Evolutionary conservation across 768 basidiomycete species (phyloP).

Genomic region (Pisolithus orientalis): DNA sequence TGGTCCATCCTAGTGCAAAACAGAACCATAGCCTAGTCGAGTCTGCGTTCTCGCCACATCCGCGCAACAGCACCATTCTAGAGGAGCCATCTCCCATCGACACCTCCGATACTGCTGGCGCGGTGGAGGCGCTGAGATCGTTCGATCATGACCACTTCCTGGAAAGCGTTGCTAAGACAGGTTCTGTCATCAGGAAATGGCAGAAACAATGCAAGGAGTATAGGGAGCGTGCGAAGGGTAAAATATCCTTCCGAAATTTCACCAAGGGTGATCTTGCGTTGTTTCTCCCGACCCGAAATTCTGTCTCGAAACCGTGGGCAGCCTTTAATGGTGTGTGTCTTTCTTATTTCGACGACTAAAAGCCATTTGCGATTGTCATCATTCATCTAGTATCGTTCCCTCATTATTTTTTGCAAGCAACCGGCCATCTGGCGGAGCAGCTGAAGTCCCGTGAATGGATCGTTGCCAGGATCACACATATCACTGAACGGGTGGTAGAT

Average conservation of each 20-base stretch:
- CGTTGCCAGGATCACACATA: conserved; percentile 85
- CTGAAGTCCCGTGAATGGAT: conserved; percentile 92
- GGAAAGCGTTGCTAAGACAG: conserved; percentile 74
- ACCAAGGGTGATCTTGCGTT: conserved; percentile 91
- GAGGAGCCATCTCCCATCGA: conserved; percentile 72
- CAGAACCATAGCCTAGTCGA: conserved; percentile 37
- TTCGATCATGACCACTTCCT: conserved; percentile 85
- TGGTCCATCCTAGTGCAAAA: conserved; percentile 45
- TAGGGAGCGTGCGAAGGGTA: conserved; percentile 90
- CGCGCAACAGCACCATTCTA: conserved; percentile 45
- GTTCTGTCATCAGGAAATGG: conserved; percentile 91
- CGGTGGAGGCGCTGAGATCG: conserved; percentile 60
- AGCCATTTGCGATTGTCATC: neutral
- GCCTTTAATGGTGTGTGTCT: conserved; percentile 83
- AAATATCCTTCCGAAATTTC: conserved; percentile 95
- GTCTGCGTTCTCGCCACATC: conserved; percentile 41
- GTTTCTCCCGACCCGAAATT: conserved; percentile 93
- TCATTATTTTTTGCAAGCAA: conserved; percentile 93
- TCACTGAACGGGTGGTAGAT: conserved; percentile 81
- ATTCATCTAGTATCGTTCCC: conserved; percentile 76
- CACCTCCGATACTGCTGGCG: conserved; percentile 64
- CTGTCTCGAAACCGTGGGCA: conserved; percentile 92
- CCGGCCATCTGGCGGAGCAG: conserved; percentile 81
- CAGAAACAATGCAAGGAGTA: conserved; percentile 97
- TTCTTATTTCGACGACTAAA: too few relatives aligned